Base-by-base conservation (phyloP, 2,329 filamentous ascomycete species). In the Blastomyces parvus region DNA sequence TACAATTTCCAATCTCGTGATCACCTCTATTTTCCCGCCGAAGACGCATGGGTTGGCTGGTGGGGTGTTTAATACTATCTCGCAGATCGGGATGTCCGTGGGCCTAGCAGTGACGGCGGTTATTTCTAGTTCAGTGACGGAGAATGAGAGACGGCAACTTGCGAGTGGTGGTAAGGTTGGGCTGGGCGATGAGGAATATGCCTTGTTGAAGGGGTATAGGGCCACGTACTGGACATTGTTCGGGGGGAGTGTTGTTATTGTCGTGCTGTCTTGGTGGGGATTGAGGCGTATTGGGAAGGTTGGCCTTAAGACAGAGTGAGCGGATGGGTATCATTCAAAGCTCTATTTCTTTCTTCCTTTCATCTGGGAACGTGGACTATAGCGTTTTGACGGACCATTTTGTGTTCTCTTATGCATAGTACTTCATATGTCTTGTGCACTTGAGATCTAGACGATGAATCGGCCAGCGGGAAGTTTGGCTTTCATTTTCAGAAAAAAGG, bases 41-140 rank as follows among this genome's bases (percentile, higher is more conserved):
- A 73, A 83, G 13, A 84, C 78, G 0, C 84, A 87, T 64, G 82
- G 81, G 0, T 73, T 87, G 0, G 84, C 83, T 0, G 85, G 84
- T 0, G 84, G 82, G 0, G 83, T 87, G 0, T 86, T 86, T 70
- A 86, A 84, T 65, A 85, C 83, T 0, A 75, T 82, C 0, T 73
- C 78, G 0, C 83, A 86, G 66, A 81, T 86, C 63, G 84, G 84
- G 0, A 79, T 78, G 25, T 78, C 80, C 0, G 74, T 85, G 0
- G 82, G 82, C 0, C 69, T 85, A 2, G 81, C 82, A 7, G 70
- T 83, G 2, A 79, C 80, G 62, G 80, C 80, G 8, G 78, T 81
- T 0, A 80, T 85, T 38, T 70, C 73, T 0, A 53, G 19, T 25
- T 8, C 55, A 2, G 62, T 63, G 36, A 52, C 50, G 33, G 52